Conservation (phyloP, 2,329 filamentous ascomycete genomes). For the Claviceps citrina region DNA sequence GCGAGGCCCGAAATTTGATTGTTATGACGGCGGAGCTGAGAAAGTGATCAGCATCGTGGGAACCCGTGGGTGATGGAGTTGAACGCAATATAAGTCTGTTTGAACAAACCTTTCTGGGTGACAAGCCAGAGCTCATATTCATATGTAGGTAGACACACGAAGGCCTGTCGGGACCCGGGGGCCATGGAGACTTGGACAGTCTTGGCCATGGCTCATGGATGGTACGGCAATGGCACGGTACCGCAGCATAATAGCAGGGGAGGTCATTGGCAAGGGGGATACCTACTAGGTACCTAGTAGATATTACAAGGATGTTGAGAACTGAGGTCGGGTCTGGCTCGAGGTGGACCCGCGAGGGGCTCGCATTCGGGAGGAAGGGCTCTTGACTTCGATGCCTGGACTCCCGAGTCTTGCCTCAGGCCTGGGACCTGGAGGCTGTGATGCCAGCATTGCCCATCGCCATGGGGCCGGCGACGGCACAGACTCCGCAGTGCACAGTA, state of each 20-base stretch:
- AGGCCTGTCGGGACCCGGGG: neutral
- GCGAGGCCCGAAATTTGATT: slow-evolving; percentile 5
- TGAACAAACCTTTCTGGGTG: no score
- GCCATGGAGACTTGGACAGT: slow-evolving; percentile 1
- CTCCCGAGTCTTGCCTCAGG: no score
- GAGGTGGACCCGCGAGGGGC: no score
- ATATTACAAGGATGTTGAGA: slow-evolving; percentile 4
- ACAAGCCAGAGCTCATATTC: slow-evolving; percentile 5
- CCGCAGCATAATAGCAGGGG: slow-evolving; percentile 2
- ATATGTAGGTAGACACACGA: neutral
- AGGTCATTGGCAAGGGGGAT: no score
- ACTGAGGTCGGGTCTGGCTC: slow-evolving; percentile 3
- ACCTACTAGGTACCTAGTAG: no score
- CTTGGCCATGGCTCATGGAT: no score
- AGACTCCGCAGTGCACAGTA: no score
- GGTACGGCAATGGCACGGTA: no score
- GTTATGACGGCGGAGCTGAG: neutral
- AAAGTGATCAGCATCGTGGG: slow-evolving; percentile 4
- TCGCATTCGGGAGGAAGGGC: slow-evolving; percentile 6
- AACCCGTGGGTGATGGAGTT: neutral
- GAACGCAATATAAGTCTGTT: neutral
- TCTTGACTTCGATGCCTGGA: no score
- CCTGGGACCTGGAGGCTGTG: no score
- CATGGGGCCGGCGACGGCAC: neutral
- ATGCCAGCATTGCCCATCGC: no score